Conservation (phyloP, 2,329 filamentous ascomycete species). For the Xylariaceae sp. region DNA sequence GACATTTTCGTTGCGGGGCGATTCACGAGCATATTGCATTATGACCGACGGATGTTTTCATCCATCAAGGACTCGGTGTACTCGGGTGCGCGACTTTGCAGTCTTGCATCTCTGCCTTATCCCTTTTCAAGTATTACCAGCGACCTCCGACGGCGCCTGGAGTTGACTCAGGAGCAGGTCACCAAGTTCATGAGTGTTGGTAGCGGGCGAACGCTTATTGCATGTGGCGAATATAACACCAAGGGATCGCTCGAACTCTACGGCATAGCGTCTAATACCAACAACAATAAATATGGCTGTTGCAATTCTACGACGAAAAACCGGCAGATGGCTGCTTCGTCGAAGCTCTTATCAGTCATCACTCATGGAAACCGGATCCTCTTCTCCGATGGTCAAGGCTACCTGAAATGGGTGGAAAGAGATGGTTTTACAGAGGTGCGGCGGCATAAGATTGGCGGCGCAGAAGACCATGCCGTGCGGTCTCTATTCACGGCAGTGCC, state of each 20-base stretch:
- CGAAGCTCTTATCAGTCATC: slow-evolving; percentile 75
- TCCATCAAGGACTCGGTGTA: slow-evolving; percentile 71
- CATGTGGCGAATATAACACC: slow-evolving; percentile 85
- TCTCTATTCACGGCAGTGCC: slow-evolving; percentile 50
- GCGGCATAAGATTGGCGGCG: slow-evolving; percentile 50
- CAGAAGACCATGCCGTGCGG: slow-evolving; percentile 41
- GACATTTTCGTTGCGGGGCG: slow-evolving; percentile 86
- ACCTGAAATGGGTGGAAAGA: slow-evolving; percentile 85
- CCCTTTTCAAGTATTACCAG: slow-evolving; percentile 59
- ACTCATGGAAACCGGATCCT: slow-evolving; percentile 78
- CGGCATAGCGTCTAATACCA: slow-evolving; percentile 44
- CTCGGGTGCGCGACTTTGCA: slow-evolving; percentile 74
- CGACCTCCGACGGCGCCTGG: slow-evolving; percentile 51
- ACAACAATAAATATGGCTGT: slow-evolving; percentile 27
- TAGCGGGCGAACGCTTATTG: slow-evolving; percentile 64
- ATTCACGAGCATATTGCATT: slow-evolving; percentile 83
- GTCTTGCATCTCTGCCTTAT: slow-evolving; percentile 63
- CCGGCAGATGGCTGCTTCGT: slow-evolving; percentile 72
- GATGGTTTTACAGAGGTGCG: slow-evolving; percentile 64
- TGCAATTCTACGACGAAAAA: slow-evolving; percentile 62
- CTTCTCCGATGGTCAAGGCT: slow-evolving; percentile 77
- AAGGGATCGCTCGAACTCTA: slow-evolving; percentile 91
- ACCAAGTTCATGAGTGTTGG: slow-evolving; percentile 46
- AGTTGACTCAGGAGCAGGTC: slow-evolving; percentile 51
- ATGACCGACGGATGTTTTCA: slow-evolving; percentile 82